A percentile compares a stretch with the other conserved stretches of the same genome.
Conservation (phyloP, 805 yeast species). For the Starmerella riodocensis region DNA sequence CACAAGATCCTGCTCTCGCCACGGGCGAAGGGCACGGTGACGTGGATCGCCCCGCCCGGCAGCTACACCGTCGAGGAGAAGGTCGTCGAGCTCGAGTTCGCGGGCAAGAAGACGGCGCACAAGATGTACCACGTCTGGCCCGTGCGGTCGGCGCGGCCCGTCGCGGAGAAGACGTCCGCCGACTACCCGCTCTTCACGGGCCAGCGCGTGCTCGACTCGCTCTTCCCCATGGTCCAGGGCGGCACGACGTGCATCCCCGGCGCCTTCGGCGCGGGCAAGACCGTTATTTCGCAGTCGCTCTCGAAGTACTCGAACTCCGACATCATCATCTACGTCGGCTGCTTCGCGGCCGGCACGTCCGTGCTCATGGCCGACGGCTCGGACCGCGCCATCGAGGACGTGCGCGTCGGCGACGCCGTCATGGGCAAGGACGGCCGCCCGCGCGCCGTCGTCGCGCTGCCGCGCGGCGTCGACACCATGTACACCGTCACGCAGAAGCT, state of each 20-base stretch:
- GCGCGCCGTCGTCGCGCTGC: slow-evolving; percentile 31
- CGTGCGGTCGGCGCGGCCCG: slow-evolving; percentile 98
- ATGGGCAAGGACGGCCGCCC: slow-evolving; percentile 35
- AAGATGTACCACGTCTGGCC: slow-evolving; percentile 99
- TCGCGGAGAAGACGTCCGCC: slow-evolving; percentile 83
- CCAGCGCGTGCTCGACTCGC: slow-evolving; percentile 94
- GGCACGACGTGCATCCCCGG: slow-evolving; percentile 99
- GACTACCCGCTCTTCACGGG: slow-evolving; percentile 94
- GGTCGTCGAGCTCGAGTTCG: slow-evolving; percentile 85
- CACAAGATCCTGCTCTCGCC: slow-evolving; percentile 95
- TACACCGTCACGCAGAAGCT: slow-evolving; percentile 28
- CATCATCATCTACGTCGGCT: slow-evolving; percentile 84
- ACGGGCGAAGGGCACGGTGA: slow-evolving; percentile 94
- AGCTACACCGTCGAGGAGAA: slow-evolving; percentile 83
- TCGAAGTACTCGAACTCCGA: slow-evolving; percentile 97
- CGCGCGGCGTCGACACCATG: slow-evolving; percentile 35
- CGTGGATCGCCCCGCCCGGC: slow-evolving; percentile 79
- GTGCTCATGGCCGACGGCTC: slow-evolving; percentile 37
- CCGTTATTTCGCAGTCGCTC: slow-evolving; percentile 93
- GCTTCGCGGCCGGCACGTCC: slow-evolving; percentile 19
- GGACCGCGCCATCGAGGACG: slow-evolving; percentile 27
- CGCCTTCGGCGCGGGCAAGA: slow-evolving; percentile 99
- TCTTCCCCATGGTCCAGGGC: slow-evolving; percentile 99
- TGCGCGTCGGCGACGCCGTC: slow-evolving; percentile 31
- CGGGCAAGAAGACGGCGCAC: slow-evolving; percentile 66